Percentiles rank a stretch among this genome's conserved stretches.
These are phyloP conservation scores for Sugiyamaella paludigena DNA, from an alignment of 1,139 yeast genomes.

Conservation along the genomic window DNA sequence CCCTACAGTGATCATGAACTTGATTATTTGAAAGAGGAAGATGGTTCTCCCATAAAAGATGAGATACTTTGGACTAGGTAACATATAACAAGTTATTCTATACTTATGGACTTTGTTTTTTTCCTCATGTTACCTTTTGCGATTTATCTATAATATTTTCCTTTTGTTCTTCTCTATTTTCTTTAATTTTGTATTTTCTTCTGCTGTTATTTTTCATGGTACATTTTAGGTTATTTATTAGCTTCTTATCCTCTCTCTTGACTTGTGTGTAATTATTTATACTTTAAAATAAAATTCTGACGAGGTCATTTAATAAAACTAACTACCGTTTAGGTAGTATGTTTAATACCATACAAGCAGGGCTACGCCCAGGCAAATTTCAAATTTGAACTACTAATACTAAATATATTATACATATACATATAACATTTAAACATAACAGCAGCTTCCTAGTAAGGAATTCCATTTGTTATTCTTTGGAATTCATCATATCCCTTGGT, in stretches of 20 bases:
- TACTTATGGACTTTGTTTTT: neutral
- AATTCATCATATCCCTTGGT: conserved; percentile 97
- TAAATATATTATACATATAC: too few species aligned
- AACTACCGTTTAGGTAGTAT: too few species aligned
- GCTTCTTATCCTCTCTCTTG: neutral
- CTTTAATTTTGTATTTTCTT: conserved; percentile 6
- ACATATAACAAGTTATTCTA: conserved; percentile 5
- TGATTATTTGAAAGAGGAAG: conserved; percentile 14
- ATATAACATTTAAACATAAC: too few species aligned
- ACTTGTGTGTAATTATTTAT: too few species aligned
- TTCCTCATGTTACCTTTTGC: too few species aligned
- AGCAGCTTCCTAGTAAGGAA: conserved; percentile 60
- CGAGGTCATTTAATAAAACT: too few species aligned
- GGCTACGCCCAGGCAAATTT: too few species aligned
- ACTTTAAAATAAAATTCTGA: too few species aligned
- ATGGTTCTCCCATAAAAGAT: conserved; percentile 7
- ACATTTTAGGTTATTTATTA: conserved; percentile 9
- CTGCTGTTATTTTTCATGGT: neutral
- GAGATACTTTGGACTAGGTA: conserved; percentile 16
- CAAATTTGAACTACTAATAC: too few species aligned
- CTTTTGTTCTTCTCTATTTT: too few species aligned
- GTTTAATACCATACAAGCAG: too few species aligned
- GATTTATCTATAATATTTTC: too few species aligned
- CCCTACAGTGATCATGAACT: conserved; percentile 18
- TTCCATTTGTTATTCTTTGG: conserved; percentile 93